Evolutionary conservation across 306 rosid genomes (phyloP), one percentile per base, ranked within the genome.

Genomic region (Psophocarpus tetragonolobus): DNA sequence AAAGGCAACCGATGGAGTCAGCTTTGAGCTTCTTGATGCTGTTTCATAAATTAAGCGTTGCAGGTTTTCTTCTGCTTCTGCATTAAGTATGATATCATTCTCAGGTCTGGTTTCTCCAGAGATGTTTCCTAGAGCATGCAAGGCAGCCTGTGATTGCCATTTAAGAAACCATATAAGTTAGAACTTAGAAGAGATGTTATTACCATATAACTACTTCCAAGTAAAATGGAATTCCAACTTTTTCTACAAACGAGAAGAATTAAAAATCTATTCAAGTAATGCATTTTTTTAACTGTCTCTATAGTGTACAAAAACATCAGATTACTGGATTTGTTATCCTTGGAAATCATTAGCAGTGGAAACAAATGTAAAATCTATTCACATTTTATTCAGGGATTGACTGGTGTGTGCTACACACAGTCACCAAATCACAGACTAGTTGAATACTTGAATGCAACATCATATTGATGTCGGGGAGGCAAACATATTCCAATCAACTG

Each of bases 71-170:
- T 95, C 98, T 10, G 91, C 93, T 78, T 85, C 88, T 70, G 86
- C 86, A 76, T 79, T 79, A 50, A 89, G 89, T 71, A 89, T 23
- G 70, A 84, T 54, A 64, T 61, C 80, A 83, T 84, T 84, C 78
- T 84, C 92, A 8, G 91, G 53, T 50, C 96, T 88, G 66, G 87
- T 67, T 87, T 92, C 97, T 54, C 98, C 98, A 0, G 85, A 81
- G 56, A 95, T 92, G 78, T 91, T 92, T 53, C 87, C 97, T 50
- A 95, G 91, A 71, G 96, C 92, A 85, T 95, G 97, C 87, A 91
- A 29, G 80, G 97, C 97, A 72, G 97, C 95, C 98, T 92, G 79
- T 68, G 62, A 72, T 81, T 57, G 23, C 70, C 75, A 79, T 54
- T 50, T 56, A 70, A 73, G 39, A 70, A 61, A 73, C 39, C 50